A percentile compares a stretch with the other conserved stretches of the same genome.
These are phyloP conservation scores for Cladosporium phlei DNA, from an alignment of 2,329 filamentous ascomycete genomes.

Conservation along the genomic window DNA sequence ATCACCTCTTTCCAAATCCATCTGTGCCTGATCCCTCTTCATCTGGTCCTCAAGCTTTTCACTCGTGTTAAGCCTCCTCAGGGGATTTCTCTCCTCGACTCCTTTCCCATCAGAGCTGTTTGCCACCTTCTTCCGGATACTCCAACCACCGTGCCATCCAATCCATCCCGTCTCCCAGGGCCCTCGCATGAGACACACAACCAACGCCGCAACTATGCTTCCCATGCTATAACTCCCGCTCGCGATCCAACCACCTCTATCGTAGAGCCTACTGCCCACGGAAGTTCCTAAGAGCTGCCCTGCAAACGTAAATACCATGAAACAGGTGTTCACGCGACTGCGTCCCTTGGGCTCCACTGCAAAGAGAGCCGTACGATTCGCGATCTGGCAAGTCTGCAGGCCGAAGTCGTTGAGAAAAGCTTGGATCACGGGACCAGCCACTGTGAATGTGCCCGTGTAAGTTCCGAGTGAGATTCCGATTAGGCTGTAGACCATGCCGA, in stretches of 20 bases:
- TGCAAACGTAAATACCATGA: slow-evolving; percentile 71
- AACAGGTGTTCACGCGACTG: slow-evolving; percentile 75
- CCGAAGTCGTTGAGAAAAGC: slow-evolving; percentile 68
- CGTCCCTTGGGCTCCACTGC: slow-evolving; percentile 64
- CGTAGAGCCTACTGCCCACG: slow-evolving; percentile 52
- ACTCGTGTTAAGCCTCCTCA: slow-evolving; percentile 17
- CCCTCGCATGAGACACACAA: slow-evolving; percentile 40
- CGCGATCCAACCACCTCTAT: slow-evolving; percentile 51
- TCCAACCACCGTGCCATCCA: slow-evolving; percentile 57
- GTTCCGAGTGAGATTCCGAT: slow-evolving; percentile 63
- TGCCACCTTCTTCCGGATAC: slow-evolving; percentile 39
- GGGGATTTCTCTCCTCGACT: slow-evolving; percentile 16
- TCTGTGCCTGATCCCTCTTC: slow-evolving; percentile 23
- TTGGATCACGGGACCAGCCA: slow-evolving; percentile 69
- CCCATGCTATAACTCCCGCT: slow-evolving; percentile 55
- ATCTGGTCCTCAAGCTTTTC: slow-evolving; percentile 21
- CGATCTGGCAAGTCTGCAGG: slow-evolving; percentile 67
- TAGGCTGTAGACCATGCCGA: slow-evolving; percentile 57
- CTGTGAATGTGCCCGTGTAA: slow-evolving; percentile 59
- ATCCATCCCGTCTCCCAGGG: slow-evolving; percentile 56
- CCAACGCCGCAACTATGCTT: slow-evolving; percentile 48
- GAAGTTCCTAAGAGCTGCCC: slow-evolving; percentile 67
- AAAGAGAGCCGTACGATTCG: slow-evolving; percentile 67
- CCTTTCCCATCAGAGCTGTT: slow-evolving; percentile 38
- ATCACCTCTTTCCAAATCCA: slow-evolving; percentile 29